Evolutionary conservation across 768 basidiomycete genomes (phyloP).

Genomic region (Pleurotus ostreatus): DNA sequence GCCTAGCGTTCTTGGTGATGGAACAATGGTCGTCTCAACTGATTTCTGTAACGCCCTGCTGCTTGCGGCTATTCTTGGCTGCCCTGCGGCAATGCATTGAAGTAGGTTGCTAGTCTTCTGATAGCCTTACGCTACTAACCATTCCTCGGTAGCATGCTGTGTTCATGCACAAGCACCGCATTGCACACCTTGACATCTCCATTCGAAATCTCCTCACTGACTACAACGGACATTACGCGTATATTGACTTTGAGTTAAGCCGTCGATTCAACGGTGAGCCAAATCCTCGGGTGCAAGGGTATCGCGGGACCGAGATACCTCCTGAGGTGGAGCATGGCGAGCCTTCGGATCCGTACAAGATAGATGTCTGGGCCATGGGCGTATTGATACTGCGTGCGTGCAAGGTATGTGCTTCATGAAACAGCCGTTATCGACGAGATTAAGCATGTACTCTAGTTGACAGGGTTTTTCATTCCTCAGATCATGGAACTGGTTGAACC

Average conservation of each 20-base stretch:
- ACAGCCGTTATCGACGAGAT: background rate
- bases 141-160: slow-evolving; percentile 46
- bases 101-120: slow-evolving; percentile 26
- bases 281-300: slow-evolving; percentile 34
- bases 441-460: slow-evolving; percentile 34
- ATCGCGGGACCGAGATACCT: slow-evolving; percentile 62
- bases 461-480: slow-evolving; percentile 55
- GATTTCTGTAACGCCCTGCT: slow-evolving; percentile 46
- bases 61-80: slow-evolving; percentile 47
- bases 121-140: background rate
- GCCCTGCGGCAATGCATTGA: slow-evolving; percentile 67
- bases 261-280: slow-evolving; percentile 41
- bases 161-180: slow-evolving; percentile 65
- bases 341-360: slow-evolving; percentile 56
- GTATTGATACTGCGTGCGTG: slow-evolving; percentile 61
- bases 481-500: slow-evolving; percentile 50
- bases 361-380: slow-evolving; percentile 72
- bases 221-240: slow-evolving; percentile 60
- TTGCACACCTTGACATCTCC: slow-evolving; percentile 74
- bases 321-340: slow-evolving; percentile 61
- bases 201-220: slow-evolving; percentile 66
- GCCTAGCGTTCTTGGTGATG: slow-evolving; percentile 69
- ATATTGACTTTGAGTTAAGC: slow-evolving; percentile 72
- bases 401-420: slow-evolving; percentile 39
- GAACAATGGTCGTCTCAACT: slow-evolving; percentile 75